These are phyloP conservation scores for Paralagenidium karlingii DNA, from an alignment of 352 stramenopile species.

Conservation along the genomic window DNA sequence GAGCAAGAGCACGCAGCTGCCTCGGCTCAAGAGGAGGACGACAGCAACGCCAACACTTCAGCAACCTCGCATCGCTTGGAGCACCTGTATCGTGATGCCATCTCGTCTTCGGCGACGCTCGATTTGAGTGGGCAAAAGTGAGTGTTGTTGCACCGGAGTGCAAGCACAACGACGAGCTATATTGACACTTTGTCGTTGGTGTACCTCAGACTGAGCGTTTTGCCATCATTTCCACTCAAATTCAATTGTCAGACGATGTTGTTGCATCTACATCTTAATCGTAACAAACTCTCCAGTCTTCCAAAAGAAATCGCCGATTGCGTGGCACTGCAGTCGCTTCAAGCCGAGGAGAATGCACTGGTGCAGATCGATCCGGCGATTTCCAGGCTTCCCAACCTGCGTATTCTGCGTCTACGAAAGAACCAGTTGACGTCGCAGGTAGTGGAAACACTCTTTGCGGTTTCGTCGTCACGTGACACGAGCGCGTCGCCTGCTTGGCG, in stretches of 20 bases:
- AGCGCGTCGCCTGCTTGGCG: too few relatives aligned
- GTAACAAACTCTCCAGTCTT: conserved; percentile 36
- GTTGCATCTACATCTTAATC: conserved; percentile 52
- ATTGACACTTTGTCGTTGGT: too few relatives aligned
- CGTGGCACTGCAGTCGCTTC: conserved; percentile 39
- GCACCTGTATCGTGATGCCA: conserved; percentile 39
- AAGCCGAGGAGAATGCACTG: conserved; percentile 52
- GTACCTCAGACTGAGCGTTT: too few relatives aligned
- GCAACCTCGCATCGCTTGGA: conserved; percentile 10
- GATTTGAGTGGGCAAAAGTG: conserved; percentile 22
- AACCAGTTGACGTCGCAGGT: conserved; percentile 41
- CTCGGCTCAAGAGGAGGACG: too few relatives aligned
- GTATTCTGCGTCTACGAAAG: conserved; percentile 57
- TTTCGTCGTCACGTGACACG: conserved; percentile 5
- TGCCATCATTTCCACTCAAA: conserved; percentile 24
- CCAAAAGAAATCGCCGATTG: conserved; percentile 32
- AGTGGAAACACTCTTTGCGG: conserved; percentile 24
- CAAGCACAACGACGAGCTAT: too few relatives aligned
- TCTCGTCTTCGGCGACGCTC: conserved; percentile 34
- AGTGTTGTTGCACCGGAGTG: too few relatives aligned
- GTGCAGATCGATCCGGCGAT: conserved; percentile 27
- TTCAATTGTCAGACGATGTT: conserved; percentile 40
- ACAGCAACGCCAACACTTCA: neutral
- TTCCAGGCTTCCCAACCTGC: conserved; percentile 24
- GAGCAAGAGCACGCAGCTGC: too few relatives aligned